Conservation (phyloP, 1,284 basidiomycete genomes). For the Cerrena zonata region DNA sequence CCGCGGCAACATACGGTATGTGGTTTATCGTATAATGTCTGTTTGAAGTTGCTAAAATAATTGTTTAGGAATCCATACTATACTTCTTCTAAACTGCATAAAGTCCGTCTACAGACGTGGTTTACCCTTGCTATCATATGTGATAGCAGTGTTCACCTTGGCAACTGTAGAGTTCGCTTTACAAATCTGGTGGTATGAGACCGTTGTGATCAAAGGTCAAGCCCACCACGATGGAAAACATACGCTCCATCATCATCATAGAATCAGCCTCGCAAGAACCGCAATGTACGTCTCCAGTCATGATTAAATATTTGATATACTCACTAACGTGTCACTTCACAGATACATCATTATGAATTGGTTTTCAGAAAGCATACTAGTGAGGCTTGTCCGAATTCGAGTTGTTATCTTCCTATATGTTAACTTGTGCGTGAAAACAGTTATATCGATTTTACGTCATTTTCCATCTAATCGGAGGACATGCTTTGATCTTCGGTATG, state of each 20-base stretch:
- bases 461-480: slow-evolving; percentile 10
- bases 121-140: slow-evolving; percentile 6
- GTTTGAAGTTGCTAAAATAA: background rate
- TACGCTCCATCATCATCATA: slow-evolving; percentile 13
- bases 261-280: slow-evolving; percentile 20
- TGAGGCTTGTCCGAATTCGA: too few species aligned
- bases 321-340: background rate
- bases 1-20: slow-evolving; percentile 12
- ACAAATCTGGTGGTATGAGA: slow-evolving; percentile 14
- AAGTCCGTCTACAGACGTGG: slow-evolving; percentile 2
- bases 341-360: slow-evolving; percentile 32
- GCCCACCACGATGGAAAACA: slow-evolving; percentile 17
- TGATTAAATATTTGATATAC: background rate
- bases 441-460: slow-evolving; percentile 23
- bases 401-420: too few species aligned
- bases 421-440: too few species aligned
- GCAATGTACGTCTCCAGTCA: slow-evolving; percentile 20
- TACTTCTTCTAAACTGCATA: slow-evolving; percentile 7
- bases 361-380: slow-evolving; percentile 29
- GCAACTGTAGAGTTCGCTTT: slow-evolving; percentile 11
- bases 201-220: slow-evolving; percentile 11
- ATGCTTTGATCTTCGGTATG: background rate
- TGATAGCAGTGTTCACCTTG: slow-evolving; percentile 8
- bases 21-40: background rate
- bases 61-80: slow-evolving; percentile 11